These are phyloP conservation scores for Leccinum broughii DNA, from an alignment of 768 basidiomycete genomes.

Conservation along the genomic window DNA sequence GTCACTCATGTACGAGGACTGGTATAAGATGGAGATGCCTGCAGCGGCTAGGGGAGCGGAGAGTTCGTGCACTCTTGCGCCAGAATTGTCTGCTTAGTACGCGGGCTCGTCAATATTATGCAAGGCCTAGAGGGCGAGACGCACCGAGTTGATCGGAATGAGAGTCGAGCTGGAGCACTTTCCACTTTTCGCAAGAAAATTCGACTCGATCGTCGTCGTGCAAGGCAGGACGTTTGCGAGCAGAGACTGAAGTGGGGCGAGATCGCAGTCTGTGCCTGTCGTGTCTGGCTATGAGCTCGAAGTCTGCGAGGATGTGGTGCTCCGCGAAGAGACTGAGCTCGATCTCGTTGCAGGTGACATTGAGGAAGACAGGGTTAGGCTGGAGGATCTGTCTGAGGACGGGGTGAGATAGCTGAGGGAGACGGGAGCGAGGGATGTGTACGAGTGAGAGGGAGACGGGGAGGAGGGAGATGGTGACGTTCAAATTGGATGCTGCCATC, in stretches of 20 bases:
- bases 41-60: constrained; percentile 75
- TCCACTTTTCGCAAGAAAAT: constrained; percentile 74
- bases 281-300: constrained; percentile 58
- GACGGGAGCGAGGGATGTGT: constrained; percentile 71
- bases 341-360: constrained; percentile 75
- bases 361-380: constrained; percentile 66
- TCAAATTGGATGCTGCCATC: constrained; percentile 29
- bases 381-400: constrained; percentile 70
- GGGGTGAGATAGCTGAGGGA: constrained; percentile 55
- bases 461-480: constrained; percentile 67
- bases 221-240: constrained; percentile 24
- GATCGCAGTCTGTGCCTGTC: constrained; percentile 51
- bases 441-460: constrained; percentile 72
- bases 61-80: constrained; percentile 71
- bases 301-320: constrained; percentile 53
- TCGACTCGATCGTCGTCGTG: constrained; percentile 53
- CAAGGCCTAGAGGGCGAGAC: constrained; percentile 20
- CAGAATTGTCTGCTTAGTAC: constrained; percentile 54
- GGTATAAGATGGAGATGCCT: constrained; percentile 80
- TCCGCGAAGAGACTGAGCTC: constrained; percentile 78
- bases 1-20: constrained; percentile 81
- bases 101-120: constrained; percentile 9
- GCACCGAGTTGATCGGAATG: constrained; percentile 70
- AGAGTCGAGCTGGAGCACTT: constrained; percentile 78
- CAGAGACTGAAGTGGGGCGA: constrained; percentile 39